These are phyloP conservation scores for Carpinus fangiana DNA, from an alignment of 306 rosid species.

Conservation along the genomic window DNA sequence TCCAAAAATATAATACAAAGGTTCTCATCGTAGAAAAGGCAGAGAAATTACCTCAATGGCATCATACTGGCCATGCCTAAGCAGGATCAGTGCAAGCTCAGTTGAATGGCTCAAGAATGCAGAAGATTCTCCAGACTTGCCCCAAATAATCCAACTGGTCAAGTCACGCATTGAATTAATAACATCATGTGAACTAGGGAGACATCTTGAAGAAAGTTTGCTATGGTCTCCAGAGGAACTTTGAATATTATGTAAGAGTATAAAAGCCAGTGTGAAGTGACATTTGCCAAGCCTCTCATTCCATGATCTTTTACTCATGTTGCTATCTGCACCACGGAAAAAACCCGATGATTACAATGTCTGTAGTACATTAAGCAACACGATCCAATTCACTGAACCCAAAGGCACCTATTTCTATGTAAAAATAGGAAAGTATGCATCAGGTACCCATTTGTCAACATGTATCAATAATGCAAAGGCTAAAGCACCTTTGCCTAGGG, in stretches of 20 bases:
- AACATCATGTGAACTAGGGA: constrained; percentile 52
- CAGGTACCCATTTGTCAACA: not conserved
- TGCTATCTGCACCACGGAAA: constrained; percentile 51
- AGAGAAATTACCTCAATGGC: constrained; percentile 75
- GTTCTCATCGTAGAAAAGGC: constrained; percentile 10
- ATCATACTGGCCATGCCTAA: constrained; percentile 78
- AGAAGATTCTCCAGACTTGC: constrained; percentile 59
- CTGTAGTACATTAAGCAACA: constrained; percentile 6
- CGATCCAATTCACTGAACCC: constrained; percentile 1
- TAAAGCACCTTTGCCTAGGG: not conserved
- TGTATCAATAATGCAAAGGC: not conserved
- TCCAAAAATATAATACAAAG: constrained; percentile 5
- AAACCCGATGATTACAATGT: constrained; percentile 22
- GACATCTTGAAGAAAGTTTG: constrained; percentile 40
- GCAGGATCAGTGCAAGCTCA: constrained; percentile 77
- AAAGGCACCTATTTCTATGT: not conserved
- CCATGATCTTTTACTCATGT: constrained; percentile 58
- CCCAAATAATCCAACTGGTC: constrained; percentile 83
- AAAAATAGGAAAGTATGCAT: not conserved
- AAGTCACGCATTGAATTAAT: constrained; percentile 52
- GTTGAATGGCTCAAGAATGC: constrained; percentile 69
- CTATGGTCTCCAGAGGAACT: constrained; percentile 45
- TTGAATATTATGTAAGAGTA: constrained; percentile 56
- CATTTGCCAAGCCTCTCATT: constrained; percentile 74
- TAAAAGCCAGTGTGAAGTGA: constrained; percentile 78